phyloP scores from a whole-genome alignment of 495 filamentous ascomycete genomes.

The Penicillium robsamsonii region DNA sequence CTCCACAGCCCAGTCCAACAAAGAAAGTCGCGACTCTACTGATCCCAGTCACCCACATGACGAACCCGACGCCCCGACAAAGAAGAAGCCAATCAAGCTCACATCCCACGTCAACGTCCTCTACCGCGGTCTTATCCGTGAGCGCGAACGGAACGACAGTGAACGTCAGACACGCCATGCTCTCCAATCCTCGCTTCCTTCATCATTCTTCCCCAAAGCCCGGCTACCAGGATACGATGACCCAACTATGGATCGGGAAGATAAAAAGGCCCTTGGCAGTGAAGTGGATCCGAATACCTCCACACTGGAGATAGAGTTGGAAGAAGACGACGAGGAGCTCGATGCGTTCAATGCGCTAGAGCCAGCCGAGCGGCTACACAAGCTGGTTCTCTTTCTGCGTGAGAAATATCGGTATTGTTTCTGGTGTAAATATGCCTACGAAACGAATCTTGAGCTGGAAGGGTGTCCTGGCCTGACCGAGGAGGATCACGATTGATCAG shows the following conservation, averaged over 20 bases:
- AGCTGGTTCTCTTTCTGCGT: slow-evolving; percentile 66
- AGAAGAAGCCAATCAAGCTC: slow-evolving; percentile 42
- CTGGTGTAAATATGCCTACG: slow-evolving; percentile 90
- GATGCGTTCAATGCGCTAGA: slow-evolving; percentile 76
- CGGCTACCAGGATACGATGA: slow-evolving; percentile 54
- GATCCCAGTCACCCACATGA: not conserved
- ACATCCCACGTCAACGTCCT: slow-evolving; percentile 69
- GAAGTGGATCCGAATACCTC: slow-evolving; percentile 38
- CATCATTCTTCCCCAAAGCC: slow-evolving; percentile 43
- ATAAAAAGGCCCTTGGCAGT: slow-evolving; percentile 52
- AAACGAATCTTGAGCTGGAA: slow-evolving; percentile 61
- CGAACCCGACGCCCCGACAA: slow-evolving; percentile 11
- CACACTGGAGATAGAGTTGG: slow-evolving; percentile 63
- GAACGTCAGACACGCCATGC: slow-evolving; percentile 65
- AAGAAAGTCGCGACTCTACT: not conserved
- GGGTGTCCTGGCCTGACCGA: slow-evolving; percentile 88
- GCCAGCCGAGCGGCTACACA: slow-evolving; percentile 59
- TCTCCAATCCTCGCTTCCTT: slow-evolving; percentile 61
- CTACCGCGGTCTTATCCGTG: slow-evolving; percentile 70
- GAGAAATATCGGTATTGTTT: slow-evolving; percentile 81
- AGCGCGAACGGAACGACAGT: slow-evolving; percentile 67
- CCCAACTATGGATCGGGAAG: slow-evolving; percentile 53
- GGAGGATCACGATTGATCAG: slow-evolving; percentile 79
- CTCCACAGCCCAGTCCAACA: not conserved
- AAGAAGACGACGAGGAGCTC: slow-evolving; percentile 81